Base-by-base conservation (phyloP, 352 stramenopile genomes). In the Blastocystis sp. region DNA sequence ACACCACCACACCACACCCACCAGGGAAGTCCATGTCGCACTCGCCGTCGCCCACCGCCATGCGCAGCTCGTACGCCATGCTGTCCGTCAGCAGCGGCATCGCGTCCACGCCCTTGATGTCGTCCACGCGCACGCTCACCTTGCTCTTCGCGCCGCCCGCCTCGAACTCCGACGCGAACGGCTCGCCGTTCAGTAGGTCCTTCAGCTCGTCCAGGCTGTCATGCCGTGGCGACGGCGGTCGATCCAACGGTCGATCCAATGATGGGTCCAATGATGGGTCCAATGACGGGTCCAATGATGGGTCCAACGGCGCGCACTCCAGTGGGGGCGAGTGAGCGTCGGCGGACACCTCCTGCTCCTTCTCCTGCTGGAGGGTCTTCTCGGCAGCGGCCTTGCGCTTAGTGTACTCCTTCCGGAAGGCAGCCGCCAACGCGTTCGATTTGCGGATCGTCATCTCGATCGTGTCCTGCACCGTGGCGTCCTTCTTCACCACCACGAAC, bases 401-500 rank as follows among this genome's bases (percentile, higher is more conserved):
- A 21, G 68, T 28, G 52, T 38, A 42, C 40, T 48, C 43, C 74
- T 68, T 66, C 60, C 69, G 74, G 74, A 84, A 84, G 24, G 34
- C 52, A 2, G 11, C 40, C 11, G 45, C n/a, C 14, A 84, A 19
- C 34, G 74, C 74, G 38, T 84, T 84, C 11, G 74, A 68, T 45
- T 84, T 84, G 54, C 74, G 74, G 34, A 84, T 84, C 9, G 74
- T 84, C 52, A 69, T 84, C n/a, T 84, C 74, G 54, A 84, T 84
- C 4, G 74, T 63, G 40, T 84, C 74, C 43, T 84, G 74, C 10
- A 84, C 74, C 0, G 74, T 84, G 19, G 74, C 74, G 61, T 84
- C 74, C 17, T 48, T 62, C 57, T 84, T 84, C 19, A 84, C 19
- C 24, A 84, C 54, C 17, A 84, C 34, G 24, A 24, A 69, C 10